A percentile compares a stretch with the other conserved stretches of the same genome.
Evolutionary conservation across 164 flowering plant species (phyloP).

Genomic region (Annona squamosa): DNA sequence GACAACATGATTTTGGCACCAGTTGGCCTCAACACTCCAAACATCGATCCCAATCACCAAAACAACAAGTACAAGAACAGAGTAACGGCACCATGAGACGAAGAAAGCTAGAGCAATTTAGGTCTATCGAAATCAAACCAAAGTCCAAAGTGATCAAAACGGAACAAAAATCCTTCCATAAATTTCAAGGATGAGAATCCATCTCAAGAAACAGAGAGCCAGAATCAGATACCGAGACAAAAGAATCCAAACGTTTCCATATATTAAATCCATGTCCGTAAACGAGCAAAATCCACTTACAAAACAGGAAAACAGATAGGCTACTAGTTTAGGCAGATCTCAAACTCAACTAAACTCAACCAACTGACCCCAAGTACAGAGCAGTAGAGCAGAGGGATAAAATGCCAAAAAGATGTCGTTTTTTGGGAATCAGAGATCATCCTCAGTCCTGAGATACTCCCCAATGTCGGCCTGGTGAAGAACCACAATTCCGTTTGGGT

Average conservation of each 20-base stretch:
- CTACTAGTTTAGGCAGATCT: not conserved
- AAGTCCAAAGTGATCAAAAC: not conserved
- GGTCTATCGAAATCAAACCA: not conserved
- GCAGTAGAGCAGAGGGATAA: not conserved
- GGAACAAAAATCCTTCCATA: not conserved
- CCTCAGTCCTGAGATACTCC: conserved; percentile 79
- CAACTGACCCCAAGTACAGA: not conserved
- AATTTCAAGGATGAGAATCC: not conserved
- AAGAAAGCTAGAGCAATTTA: not conserved
- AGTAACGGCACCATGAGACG: not conserved
- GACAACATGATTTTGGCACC: too few species aligned
- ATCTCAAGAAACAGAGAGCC: not conserved
- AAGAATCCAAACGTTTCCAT: not conserved
- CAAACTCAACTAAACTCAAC: not conserved
- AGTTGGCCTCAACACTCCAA: too few species aligned
- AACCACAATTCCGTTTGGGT: conserved; percentile 84
- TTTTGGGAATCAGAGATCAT: conserved; percentile 20
- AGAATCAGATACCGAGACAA: not conserved
- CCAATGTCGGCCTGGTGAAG: conserved; percentile 83
- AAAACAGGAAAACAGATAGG: not conserved
- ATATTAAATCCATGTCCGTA: not conserved
- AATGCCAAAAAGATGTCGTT: not conserved
- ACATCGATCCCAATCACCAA: too few species aligned
- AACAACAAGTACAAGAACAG: too few species aligned
- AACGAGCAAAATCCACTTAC: not conserved